Percentiles rank a stretch among this genome's conserved stretches.
Conservation (phyloP, 1,139 yeast genomes). For the Yamadazyma songkhlaensis region DNA sequence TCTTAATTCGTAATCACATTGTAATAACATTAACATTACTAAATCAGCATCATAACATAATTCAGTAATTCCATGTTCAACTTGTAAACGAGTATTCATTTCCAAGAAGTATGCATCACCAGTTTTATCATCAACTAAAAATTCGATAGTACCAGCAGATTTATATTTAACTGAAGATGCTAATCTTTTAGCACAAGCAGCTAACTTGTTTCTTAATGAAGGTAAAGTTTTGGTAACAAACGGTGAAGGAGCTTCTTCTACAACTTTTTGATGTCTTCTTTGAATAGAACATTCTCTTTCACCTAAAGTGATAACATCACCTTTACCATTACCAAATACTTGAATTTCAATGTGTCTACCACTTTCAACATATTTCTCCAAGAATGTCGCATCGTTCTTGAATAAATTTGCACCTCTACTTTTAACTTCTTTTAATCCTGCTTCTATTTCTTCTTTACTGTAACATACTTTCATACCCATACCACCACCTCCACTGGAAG, state of each 20-base stretch:
- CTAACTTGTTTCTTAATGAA: constrained; percentile 15
- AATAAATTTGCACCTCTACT: constrained; percentile 6
- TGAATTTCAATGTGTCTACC: constrained; percentile 49
- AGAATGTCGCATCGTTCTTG: constrained; percentile 36
- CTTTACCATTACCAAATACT: constrained; percentile 42
- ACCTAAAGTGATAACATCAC: constrained; percentile 42
- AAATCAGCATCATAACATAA: constrained; percentile 30
- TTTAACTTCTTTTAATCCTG: constrained; percentile 3
- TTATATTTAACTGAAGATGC: constrained; percentile 26
- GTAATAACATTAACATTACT: constrained; percentile 30
- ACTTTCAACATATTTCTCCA: constrained; percentile 40
- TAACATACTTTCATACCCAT: constrained; percentile 9
- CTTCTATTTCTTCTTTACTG: not conserved
- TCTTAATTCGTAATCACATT: constrained; percentile 26
- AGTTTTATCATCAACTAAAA: constrained; percentile 29
- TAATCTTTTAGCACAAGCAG: constrained; percentile 19
- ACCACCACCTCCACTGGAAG: constrained; percentile 10
- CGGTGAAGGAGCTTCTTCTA: constrained; percentile 44
- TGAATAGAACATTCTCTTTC: constrained; percentile 50
- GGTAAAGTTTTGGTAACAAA: constrained; percentile 14
- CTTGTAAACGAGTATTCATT: constrained; percentile 36
- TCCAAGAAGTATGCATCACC: constrained; percentile 31
- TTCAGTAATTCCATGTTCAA: constrained; percentile 39
- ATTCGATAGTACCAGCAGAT: constrained; percentile 38
- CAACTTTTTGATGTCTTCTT: constrained; percentile 47